Evolutionary conservation across 768 basidiomycete genomes (phyloP).

Genomic region (Pleurotus salmoneostramineus): DNA sequence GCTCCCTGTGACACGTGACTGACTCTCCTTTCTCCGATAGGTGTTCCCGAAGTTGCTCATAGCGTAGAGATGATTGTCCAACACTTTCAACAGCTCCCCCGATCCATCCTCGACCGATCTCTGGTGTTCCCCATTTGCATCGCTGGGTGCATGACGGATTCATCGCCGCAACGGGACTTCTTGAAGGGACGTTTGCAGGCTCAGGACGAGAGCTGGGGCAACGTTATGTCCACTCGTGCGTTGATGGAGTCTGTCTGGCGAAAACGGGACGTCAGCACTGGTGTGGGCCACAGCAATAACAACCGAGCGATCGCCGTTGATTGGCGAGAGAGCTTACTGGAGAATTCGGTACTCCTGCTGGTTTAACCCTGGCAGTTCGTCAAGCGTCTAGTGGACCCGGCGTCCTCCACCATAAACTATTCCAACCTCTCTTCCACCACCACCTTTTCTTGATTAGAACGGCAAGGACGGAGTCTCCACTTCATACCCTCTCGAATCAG

Average conservation of each 20-base stretch:
- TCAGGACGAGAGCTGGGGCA: slow-evolving; percentile 57
- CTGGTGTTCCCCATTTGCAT: slow-evolving; percentile 73
- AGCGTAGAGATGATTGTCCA: slow-evolving; percentile 54
- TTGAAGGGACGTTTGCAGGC: slow-evolving; percentile 52
- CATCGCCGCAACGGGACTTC: slow-evolving; percentile 51
- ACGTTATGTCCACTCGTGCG: slow-evolving; percentile 50
- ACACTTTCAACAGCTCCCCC: slow-evolving; percentile 47
- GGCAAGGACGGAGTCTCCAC: not conserved
- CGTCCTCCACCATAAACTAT: not conserved
- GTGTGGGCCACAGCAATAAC: slow-evolving; percentile 5
- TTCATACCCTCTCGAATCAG: not conserved
- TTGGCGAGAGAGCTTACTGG: slow-evolving; percentile 57
- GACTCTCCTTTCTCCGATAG: slow-evolving; percentile 27
- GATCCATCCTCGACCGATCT: slow-evolving; percentile 60
- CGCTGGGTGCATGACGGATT: slow-evolving; percentile 71
- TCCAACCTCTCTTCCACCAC: not conserved
- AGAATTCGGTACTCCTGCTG: slow-evolving; percentile 45
- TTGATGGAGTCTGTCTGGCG: slow-evolving; percentile 73
- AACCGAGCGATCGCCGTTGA: slow-evolving; percentile 33
- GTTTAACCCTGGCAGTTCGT: slow-evolving; percentile 27
- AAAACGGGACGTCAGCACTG: slow-evolving; percentile 52
- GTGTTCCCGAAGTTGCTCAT: slow-evolving; percentile 65
- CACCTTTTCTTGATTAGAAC: not conserved
- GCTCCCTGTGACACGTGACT: not conserved
- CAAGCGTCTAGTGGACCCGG: not conserved